phyloP scores from a whole-genome alignment of 768 basidiomycete species.

The Boletus edulis region DNA sequence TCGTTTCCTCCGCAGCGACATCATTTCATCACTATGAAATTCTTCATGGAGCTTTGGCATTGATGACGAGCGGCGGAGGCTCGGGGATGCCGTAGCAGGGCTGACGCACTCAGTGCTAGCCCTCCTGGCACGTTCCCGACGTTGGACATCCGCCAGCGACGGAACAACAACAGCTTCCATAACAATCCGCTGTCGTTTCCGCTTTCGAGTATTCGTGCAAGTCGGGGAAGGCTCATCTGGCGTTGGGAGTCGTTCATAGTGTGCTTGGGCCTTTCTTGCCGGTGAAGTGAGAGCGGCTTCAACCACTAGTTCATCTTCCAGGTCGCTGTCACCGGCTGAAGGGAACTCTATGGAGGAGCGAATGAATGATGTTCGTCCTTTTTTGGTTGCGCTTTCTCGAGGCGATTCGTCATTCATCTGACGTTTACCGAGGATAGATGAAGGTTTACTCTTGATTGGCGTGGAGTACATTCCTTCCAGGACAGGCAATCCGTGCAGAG shows the following conservation, averaged over 20 bases:
- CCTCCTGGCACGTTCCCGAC: conserved; percentile 17
- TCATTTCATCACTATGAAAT: conserved; percentile 11
- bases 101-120: conserved; percentile 15
- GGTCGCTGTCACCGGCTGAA: conserved; percentile 18
- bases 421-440: conserved; percentile 44
- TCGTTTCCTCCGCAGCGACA: conserved; percentile 20
- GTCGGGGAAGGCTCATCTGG: conserved; percentile 5
- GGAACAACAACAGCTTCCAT: conserved; percentile 55
- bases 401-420: conserved; percentile 36
- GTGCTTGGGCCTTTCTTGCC: conserved; percentile 7
- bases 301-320: conserved; percentile 32
- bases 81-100: conserved; percentile 1
- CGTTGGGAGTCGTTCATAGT: not conserved
- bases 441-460: conserved; percentile 26
- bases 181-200: conserved; percentile 49
- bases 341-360: conserved; percentile 32
- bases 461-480: conserved; percentile 44
- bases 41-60: conserved; percentile 22
- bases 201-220: conserved; percentile 15
- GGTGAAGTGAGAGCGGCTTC: conserved; percentile 23
- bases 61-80: conserved; percentile 28
- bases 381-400: conserved; percentile 25
- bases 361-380: conserved; percentile 29
- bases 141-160: conserved; percentile 29
- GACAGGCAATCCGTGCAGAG: conserved; percentile 36